Conservation (phyloP, 148 eudicot genomes). For the Chenopodium formosanum region DNA sequence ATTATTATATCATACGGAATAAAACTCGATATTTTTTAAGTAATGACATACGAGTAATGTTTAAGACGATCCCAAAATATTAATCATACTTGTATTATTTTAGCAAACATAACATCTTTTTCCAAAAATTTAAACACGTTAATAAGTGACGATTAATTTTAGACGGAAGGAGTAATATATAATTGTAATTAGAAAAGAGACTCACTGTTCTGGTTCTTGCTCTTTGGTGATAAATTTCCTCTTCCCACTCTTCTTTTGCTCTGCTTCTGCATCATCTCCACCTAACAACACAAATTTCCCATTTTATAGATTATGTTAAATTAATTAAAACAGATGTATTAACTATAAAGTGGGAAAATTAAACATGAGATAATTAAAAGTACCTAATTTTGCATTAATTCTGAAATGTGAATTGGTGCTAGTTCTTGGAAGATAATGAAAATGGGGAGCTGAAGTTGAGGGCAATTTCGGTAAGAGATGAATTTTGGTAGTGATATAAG, state of each 20-base stretch:
- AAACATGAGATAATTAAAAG: not conserved
- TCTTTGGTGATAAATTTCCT: conserved; percentile 92
- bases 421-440: conserved; percentile 27
- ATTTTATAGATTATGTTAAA: not conserved
- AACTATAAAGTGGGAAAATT: not conserved
- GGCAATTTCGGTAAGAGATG: conserved; percentile 29
- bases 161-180: not conserved
- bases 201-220: conserved; percentile 93
- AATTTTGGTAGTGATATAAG: conserved; percentile 37
- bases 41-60: not conserved
- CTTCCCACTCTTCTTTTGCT: conserved; percentile 59
- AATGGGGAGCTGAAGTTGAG: conserved; percentile 22
- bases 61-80: not conserved
- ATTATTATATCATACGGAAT: too few relatives aligned
- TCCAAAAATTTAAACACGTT: too few relatives aligned
- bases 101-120: too few relatives aligned
- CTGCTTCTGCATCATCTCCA: conserved; percentile 74
- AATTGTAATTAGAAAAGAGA: not conserved
- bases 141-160: too few relatives aligned
- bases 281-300: conserved; percentile 32
- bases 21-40: too few relatives aligned
- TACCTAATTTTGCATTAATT: conserved; percentile 65
- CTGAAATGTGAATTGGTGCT: conserved; percentile 30
- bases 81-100: too few relatives aligned
- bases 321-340: not conserved